Base-by-base conservation (phyloP, 441 rosid genomes). In the Breynia disticha region DNA sequence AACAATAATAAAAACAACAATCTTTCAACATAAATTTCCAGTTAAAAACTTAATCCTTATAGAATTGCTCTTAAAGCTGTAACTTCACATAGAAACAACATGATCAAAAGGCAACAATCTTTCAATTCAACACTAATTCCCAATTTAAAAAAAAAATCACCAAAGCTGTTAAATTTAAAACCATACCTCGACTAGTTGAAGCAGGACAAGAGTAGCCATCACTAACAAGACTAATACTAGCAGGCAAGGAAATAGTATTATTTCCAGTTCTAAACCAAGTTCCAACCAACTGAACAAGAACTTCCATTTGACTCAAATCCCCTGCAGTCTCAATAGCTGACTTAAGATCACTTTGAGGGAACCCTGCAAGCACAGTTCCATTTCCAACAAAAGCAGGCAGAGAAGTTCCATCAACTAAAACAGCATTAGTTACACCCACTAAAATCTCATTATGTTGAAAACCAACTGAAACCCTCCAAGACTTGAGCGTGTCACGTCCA, bases 301-400 rank as follows among this genome's bases (percentile, higher is more conserved):
- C 89, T 71, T 76, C 71, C 83, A 77, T 88, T 83, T 88, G 97
- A 37, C 64, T 74, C 52, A 65, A 0, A 55, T 88, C 98, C 6
- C 98, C 98, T 0, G 98, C 95, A 8, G 95, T 91, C 64, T 79
- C 79, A 37, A 91, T 87, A 37, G 97, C 96, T 24, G 95, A 70
- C 69, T 86, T 79, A 70, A 91, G 76, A 69, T 88, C 90, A 43
- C 84, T 61, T 56, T 51, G 52, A 7, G 95, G 94, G 59, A 19
- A 83, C n/a, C 98, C 98, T 1, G 75, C 72, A 14, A 91, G 77
- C 20, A 74, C 53, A 11, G 94, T 84, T 0, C 97, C 95, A 71
- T 88, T 84, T 17, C 75, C 95, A 1, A 88, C 95, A 11, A 56
- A 65, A 1, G 77, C 72, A 0, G 97, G 97, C 2, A 86, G 21